Evolutionary conservation across 257 asterid genomes (phyloP), one percentile per base, ranked within the genome.

Genomic region (Echium plantagineum): DNA sequence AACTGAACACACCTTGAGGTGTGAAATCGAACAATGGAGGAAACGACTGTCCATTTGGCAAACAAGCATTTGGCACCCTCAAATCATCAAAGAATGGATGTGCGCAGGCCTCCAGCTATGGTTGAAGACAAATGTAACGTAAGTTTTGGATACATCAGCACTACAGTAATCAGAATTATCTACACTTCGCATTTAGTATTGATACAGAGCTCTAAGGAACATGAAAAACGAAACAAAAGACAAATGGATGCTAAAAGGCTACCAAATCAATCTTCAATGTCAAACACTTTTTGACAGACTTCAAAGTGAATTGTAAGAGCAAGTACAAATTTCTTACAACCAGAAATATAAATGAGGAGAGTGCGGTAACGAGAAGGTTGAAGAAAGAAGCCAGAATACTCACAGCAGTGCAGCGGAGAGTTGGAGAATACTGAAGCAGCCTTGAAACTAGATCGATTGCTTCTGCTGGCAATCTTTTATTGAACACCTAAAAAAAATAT

Each of bases 61-160:
- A 80, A 70, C 75, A 62, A 12, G 86, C 78, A 66, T 75, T 75
- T 49, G 90, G 87, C 51, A 71, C 85, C 70, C 95, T 81, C 58
- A 90, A 67, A 63, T 72, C 71, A 38, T 90, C 94, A 32, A 90
- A 90, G 77, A 90, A 86, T 2, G 95, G 90, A 72, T 90, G 97
- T 35, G 97, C 91, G 76, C 91, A 83, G 24, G 96, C 97, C 78
- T 90, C 97, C 89, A 90, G 73, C 97, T 89, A 74, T 58, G 52
- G 59, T 68, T 54, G 6, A 20, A 68, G 5, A 49, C 26, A 57
- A 35, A 48, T 58, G 52, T 73, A 26, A 53, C 28, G 24, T 21
- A 61, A 22, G 6, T 19, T 64, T 24, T 3, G 9, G 9, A 16
- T 8, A 55, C 16, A 22, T 15, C 30, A 6, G 46, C 21, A 5